A percentile compares a stretch with the other conserved stretches of the same genome.
Evolutionary conservation across 331 rosid species (phyloP).

Genomic region (Malus hybrid): DNA sequence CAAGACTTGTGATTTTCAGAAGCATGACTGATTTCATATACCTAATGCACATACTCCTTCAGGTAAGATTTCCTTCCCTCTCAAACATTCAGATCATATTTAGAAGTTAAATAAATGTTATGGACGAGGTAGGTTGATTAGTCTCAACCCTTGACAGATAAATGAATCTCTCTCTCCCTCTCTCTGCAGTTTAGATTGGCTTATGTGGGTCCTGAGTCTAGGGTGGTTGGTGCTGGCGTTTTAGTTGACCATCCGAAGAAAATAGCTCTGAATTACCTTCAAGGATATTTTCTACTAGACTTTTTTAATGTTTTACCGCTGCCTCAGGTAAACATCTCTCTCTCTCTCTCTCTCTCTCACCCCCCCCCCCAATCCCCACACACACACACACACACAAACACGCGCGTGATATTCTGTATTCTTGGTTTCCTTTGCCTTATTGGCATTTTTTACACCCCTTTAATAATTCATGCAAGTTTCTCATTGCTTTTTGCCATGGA

Average conservation of each 20-base stretch:
- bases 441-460: not conserved
- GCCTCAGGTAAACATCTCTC: constrained; percentile 57
- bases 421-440: not conserved
- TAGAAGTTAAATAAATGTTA: not conserved
- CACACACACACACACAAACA: not conserved
- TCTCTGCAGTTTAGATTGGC: not conserved
- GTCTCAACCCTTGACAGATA: not conserved
- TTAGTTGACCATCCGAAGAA: constrained; percentile 71
- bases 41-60: constrained; percentile 67
- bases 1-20: constrained; percentile 49
- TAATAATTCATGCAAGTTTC: not conserved
- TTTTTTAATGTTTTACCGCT: constrained; percentile 61
- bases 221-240: constrained; percentile 85
- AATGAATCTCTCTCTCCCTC: not conserved
- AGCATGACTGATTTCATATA: constrained; percentile 59
- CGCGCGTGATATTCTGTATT: not conserved
- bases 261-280: constrained; percentile 57
- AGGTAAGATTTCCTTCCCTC: constrained; percentile 36
- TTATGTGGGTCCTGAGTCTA: constrained; percentile 76
- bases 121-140: not conserved
- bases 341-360: not conserved
- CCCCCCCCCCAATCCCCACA: too few relatives aligned
- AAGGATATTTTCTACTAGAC: constrained; percentile 52
- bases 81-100: not conserved
- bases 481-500: not conserved